Evolutionary conservation across 2,329 filamentous ascomycete species (phyloP).

Genomic region (Xenosphaeropsis pyriputrescens): DNA sequence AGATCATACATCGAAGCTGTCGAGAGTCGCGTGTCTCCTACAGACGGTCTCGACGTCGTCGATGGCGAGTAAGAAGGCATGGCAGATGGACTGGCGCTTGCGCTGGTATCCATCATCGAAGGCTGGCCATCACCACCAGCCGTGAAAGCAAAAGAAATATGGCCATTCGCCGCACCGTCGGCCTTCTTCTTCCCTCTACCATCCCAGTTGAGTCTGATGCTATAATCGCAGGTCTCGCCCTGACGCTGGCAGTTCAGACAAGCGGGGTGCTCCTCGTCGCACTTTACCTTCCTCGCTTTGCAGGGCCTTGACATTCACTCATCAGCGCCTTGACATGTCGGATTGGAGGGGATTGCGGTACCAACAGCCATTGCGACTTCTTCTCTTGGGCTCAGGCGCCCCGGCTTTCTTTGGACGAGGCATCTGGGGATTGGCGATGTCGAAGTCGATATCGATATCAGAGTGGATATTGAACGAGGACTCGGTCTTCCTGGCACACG

Average conservation of each 20-base stretch:
- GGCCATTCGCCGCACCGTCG: constrained; percentile 14
- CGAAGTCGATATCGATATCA: too few relatives aligned
- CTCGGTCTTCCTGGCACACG: too few relatives aligned
- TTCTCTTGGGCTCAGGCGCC: constrained; percentile 47
- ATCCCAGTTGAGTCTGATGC: constrained; percentile 69
- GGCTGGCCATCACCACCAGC: too few relatives aligned
- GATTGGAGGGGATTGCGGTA: constrained; percentile 3
- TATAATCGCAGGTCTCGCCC: constrained; percentile 66
- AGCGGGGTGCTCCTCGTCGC: constrained; percentile 60
- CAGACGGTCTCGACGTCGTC: too few relatives aligned
- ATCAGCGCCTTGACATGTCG: background rate
- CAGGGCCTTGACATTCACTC: constrained; percentile 43
- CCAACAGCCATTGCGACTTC: constrained; percentile 57
- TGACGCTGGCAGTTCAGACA: constrained; percentile 62
- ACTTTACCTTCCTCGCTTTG: constrained; percentile 69
- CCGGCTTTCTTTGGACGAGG: constrained; percentile 51
- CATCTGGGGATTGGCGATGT: constrained; percentile 24
- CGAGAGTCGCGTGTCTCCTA: too few relatives aligned
- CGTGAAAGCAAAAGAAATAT: constrained; percentile 5
- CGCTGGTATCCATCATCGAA: too few relatives aligned
- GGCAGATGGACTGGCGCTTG: too few relatives aligned
- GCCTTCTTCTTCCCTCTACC: constrained; percentile 50
- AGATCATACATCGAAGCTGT: too few relatives aligned
- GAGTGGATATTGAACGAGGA: too few relatives aligned
- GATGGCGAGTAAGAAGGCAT: too few relatives aligned